These are phyloP conservation scores for Schizophyllum amplum DNA, from an alignment of 1,284 basidiomycete genomes.

Conservation along the genomic window DNA sequence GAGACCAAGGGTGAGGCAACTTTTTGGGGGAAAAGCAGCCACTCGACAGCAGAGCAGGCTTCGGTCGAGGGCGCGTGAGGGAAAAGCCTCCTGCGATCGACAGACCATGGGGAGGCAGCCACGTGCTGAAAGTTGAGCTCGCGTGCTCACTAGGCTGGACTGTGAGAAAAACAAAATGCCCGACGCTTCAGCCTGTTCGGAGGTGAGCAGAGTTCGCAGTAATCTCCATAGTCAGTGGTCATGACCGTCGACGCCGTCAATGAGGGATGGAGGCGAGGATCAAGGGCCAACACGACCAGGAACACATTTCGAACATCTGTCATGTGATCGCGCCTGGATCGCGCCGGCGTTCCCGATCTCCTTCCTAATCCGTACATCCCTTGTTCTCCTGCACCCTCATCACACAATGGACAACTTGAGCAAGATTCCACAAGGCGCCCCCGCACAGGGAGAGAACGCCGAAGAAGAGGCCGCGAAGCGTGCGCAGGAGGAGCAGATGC, in stretches of 20 bases:
- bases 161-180: not conserved
- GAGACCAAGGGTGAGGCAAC: not conserved
- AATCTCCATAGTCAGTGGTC: no score
- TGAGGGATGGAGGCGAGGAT: no score
- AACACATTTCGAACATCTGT: not conserved
- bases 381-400: not conserved
- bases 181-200: not conserved
- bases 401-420: constrained; percentile 3
- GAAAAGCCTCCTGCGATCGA: not conserved
- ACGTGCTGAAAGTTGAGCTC: not conserved
- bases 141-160: not conserved
- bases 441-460: constrained; percentile 11
- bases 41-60: not conserved
- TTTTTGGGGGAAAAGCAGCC: not conserved
- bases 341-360: not conserved
- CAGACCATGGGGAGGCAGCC: not conserved
- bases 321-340: not conserved
- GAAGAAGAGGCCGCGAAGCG: constrained; percentile 52
- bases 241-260: no score
- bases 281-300: no score
- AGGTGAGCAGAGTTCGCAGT: no score
- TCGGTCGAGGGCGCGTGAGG: not conserved
- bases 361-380: not conserved
- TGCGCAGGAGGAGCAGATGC: constrained; percentile 67
- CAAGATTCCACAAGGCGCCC: constrained; percentile 2